Conservation (phyloP, 805 yeast species). For the Metschnikowia drakensbergensis region DNA sequence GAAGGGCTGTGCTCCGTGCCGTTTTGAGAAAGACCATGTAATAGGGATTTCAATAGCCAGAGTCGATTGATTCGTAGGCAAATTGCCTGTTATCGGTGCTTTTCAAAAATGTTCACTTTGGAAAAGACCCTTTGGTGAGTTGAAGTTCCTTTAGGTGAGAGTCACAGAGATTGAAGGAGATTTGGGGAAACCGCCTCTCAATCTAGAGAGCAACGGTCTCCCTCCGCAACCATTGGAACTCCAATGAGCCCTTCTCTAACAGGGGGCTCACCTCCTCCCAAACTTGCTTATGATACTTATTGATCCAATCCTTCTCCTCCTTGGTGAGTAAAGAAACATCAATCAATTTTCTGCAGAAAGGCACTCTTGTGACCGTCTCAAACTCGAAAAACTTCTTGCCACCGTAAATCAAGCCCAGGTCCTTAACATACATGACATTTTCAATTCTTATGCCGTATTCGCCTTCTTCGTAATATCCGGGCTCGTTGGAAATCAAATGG, state of each 20-base stretch:
- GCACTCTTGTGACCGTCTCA: constrained; percentile 81
- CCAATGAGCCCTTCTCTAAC: constrained; percentile 35
- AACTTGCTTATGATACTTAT: constrained; percentile 58
- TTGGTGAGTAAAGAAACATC: constrained; percentile 51
- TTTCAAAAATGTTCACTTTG: too few relatives aligned
- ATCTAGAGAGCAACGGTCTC: constrained; percentile 35
- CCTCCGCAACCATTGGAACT: constrained; percentile 47
- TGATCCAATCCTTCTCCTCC: constrained; percentile 67
- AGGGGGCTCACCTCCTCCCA: constrained; percentile 45
- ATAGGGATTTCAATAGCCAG: too few relatives aligned
- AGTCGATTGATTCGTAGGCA: too few relatives aligned
- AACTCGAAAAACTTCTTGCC: constrained; percentile 61
- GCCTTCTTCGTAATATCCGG: constrained; percentile 59
- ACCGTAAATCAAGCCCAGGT: constrained; percentile 42
- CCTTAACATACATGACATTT: constrained; percentile 46
- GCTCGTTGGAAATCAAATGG: constrained; percentile 56
- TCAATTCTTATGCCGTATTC: constrained; percentile 58
- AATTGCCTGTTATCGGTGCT: too few relatives aligned
- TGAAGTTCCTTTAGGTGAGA: too few relatives aligned
- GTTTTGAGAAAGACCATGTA: too few relatives aligned
- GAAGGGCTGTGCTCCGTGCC: too few relatives aligned
- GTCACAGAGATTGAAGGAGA: neutral
- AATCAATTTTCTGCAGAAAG: constrained; percentile 75
- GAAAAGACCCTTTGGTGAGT: too few relatives aligned
- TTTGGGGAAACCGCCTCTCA: too few relatives aligned